Base-by-base conservation (phyloP, 2,329 filamentous ascomycete genomes). In the Curvularia verruculosa region DNA sequence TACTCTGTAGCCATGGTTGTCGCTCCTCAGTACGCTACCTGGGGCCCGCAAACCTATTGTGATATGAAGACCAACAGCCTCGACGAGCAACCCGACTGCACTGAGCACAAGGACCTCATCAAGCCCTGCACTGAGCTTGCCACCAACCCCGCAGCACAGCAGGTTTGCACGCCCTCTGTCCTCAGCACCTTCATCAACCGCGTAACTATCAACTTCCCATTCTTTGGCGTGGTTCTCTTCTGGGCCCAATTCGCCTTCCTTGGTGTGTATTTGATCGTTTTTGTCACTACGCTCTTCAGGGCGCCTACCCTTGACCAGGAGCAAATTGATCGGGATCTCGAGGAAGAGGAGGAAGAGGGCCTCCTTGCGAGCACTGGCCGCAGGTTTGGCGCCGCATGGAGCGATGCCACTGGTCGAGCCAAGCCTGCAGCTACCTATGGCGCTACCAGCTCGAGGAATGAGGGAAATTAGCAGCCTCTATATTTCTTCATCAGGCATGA, bases 161-260 rank as follows among this genome's bases (percentile, higher is more conserved):
- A 88, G 58, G 88, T 96, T 21, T 99, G 95, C 82, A 98, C 93
- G 0, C 92, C 95, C 0, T 94, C 89, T 21, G 88, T 97, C 36
- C 90, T 93, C 75, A 95, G 91, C 58, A 96, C 91, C 0, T 96
- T 99, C 77, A 83, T 99, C 63, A 97, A 98, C 77, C 88, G 93
- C 43, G 86, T 97, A 59, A 93, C 91, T 21, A 85, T 96, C 71
- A 96, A 96, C 73, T 99, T 95, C 84, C 93, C 95, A 5, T 92
- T 97, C 73, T 96, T 99, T 71, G 95, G 95, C 10, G 87, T 89
- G 10, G 80, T 98, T n/a, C 85, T 91, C 65, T 99, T 98, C 77
- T 99, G 93, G 92, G 91, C 92, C 0, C 95, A 99, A 70, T 98
- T 97, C 72, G 90, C 85, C 12, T 98, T 99, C 79, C 78, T 99